Evolutionary conservation across 495 filamentous ascomycete species (phyloP).

Genomic region (Cladorrhinum samala): DNA sequence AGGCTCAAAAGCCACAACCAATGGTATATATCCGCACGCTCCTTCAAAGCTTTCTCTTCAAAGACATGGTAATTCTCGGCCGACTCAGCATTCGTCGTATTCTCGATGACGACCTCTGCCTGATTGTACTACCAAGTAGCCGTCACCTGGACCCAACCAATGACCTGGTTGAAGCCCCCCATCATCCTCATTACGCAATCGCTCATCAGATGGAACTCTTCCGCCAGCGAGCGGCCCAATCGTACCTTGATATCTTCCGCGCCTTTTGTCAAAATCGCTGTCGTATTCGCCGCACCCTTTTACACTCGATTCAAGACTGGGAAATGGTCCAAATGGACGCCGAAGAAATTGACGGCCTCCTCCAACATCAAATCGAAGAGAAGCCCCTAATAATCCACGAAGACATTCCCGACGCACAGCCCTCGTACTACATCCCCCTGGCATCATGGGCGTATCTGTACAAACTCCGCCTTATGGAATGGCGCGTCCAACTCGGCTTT

Average conservation of each 20-base stretch:
- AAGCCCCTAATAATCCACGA: conserved; percentile 44
- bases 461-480: conserved; percentile 80
- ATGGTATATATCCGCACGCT: conserved; percentile 77
- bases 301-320: conserved; percentile 75
- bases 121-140: conserved; percentile 66
- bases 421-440: conserved; percentile 57
- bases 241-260: conserved; percentile 75
- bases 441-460: conserved; percentile 86
- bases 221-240: conserved; percentile 63
- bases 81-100: conserved; percentile 63
- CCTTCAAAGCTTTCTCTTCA: conserved; percentile 70
- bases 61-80: conserved; percentile 59
- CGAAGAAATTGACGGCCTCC: conserved; percentile 68
- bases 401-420: conserved; percentile 16
- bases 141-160: conserved; percentile 65
- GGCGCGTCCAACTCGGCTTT: conserved; percentile 90
- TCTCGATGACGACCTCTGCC: conserved; percentile 70
- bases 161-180: conserved; percentile 67
- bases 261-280: conserved; percentile 85
- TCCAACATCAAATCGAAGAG: conserved; percentile 59
- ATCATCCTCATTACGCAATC: conserved; percentile 70
- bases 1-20: conserved; percentile 74
- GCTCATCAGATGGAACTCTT: conserved; percentile 75
- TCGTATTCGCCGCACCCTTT: conserved; percentile 74
- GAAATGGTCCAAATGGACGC: conserved; percentile 80